Conservation (phyloP, 2,329 filamentous ascomycete genomes). For the Corinectria fuckeliana region DNA sequence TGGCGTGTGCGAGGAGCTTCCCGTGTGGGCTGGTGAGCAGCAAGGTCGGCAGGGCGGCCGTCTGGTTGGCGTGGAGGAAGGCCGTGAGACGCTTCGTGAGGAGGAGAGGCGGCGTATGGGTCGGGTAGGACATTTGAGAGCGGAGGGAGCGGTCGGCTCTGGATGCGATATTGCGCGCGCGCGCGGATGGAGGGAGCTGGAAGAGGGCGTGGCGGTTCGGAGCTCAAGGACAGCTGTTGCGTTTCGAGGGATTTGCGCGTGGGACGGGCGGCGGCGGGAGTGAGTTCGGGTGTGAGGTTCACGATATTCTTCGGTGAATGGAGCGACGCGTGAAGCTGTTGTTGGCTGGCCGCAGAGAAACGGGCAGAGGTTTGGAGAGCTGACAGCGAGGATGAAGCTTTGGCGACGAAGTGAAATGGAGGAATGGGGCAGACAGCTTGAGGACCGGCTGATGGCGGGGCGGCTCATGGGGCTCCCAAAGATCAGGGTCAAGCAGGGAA, state of each 20-base stretch:
- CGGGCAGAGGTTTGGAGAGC: slow-evolving; percentile 7
- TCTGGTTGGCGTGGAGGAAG: slow-evolving; percentile 66
- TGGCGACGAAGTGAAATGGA: slow-evolving; percentile 9
- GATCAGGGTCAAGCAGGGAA: background rate
- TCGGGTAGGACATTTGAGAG: slow-evolving; percentile 43
- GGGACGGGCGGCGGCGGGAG: background rate
- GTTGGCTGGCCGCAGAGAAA: background rate
- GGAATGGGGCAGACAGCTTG: slow-evolving; percentile 7
- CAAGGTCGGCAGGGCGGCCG: slow-evolving; percentile 62
- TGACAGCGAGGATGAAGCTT: slow-evolving; percentile 13
- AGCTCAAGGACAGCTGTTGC: background rate
- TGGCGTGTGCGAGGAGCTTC: slow-evolving; percentile 69
- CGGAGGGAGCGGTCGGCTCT: background rate
- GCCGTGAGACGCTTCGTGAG: slow-evolving; percentile 69
- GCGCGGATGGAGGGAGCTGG: background rate
- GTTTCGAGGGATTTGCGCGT: slow-evolving; percentile 6
- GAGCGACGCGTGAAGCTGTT: background rate
- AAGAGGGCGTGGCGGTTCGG: background rate
- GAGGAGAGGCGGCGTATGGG: slow-evolving; percentile 62
- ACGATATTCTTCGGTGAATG: background rate
- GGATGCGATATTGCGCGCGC: background rate
- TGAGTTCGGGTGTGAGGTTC: background rate
- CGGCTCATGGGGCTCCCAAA: background rate
- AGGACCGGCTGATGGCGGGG: slow-evolving; percentile 1
- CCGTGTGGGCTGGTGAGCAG: slow-evolving; percentile 66